Evolutionary conservation across 331 rosid species (phyloP), one percentile per base, ranked within the genome.

Genomic region (Stylosanthes scabra): DNA sequence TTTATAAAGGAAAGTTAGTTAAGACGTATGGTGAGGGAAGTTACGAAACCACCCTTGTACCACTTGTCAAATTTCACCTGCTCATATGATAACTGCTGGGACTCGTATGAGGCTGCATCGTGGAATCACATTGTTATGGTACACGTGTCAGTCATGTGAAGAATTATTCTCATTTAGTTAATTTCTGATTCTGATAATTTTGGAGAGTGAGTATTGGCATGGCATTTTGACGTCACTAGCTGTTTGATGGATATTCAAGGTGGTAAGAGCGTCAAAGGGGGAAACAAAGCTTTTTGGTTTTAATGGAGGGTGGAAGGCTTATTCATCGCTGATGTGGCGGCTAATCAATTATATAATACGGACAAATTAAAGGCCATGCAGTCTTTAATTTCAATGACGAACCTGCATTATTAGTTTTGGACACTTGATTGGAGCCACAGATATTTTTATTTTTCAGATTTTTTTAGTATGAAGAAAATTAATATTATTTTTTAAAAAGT

Each of bases 71-170:
- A 54, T 82, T 68, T 59, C 74, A 59, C 9, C 31, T 16, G 42
- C 52, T 52, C 31, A 15, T 51, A 46, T 59, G n/a, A n/a, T n/a
- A n/a, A n/a, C n/a, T n/a, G n/a, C n/a, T 60, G 28, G 41, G 41
- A 15, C 16, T 13, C 13, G 16, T 15, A 31, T 31, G 37, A 31
- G 37, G 37, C 3, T 31, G 37, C 5, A 63, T 28, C 54, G 68
- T 79, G 62, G 59, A 70, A 59, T 72, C 31, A 10, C 73, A 66
- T 78, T 71, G 51, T 7, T 50, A 62, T 84, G 83, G 82, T 87
- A 86, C 92, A 90, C 96, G 88, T 83, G 91, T 82, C 11, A 54
- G 29, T 67, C 41, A 41, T 52, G 62, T 59, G 40, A 11, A 31
- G 37, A 29, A 27, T 1, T n/a, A 39, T 44, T 68, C 61, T 57